phyloP scores from a whole-genome alignment of 305 asterid genomes.

The Fraxinus sp. region DNA sequence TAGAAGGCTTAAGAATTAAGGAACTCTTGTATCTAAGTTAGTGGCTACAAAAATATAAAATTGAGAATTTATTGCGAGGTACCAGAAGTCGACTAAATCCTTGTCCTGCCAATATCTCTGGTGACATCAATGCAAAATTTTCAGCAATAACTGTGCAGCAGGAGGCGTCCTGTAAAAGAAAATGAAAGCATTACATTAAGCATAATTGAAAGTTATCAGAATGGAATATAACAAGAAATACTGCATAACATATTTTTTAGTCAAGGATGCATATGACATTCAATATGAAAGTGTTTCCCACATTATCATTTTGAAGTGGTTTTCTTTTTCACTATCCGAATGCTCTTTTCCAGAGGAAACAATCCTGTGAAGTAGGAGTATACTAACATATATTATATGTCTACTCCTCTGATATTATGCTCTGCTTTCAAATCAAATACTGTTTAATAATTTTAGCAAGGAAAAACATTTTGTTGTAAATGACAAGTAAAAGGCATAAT shows the following conservation, averaged over 20 bases:
- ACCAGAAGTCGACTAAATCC: conserved; percentile 86
- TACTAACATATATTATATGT: background rate
- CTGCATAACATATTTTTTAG: background rate
- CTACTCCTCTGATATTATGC: background rate
- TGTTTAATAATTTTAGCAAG: background rate
- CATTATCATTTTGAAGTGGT: background rate
- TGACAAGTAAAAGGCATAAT: background rate
- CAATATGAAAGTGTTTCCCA: background rate
- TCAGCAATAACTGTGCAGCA: conserved; percentile 72
- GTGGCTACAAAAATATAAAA: background rate
- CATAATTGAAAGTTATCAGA: background rate
- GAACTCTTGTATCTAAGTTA: background rate
- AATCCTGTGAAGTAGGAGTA: background rate
- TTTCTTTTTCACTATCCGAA: background rate
- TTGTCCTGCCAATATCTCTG: conserved; percentile 68
- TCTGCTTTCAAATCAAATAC: background rate
- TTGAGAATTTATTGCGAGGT: conserved; percentile 24
- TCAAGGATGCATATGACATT: background rate
- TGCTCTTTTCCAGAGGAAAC: background rate
- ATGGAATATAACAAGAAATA: background rate
- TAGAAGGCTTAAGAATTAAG: background rate
- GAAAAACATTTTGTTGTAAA: background rate
- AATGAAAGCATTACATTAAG: background rate
- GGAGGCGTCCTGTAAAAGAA: conserved; percentile 62
- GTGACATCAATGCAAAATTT: conserved; percentile 50